These are phyloP conservation scores for Physaria fendleri DNA, from an alignment of 345 rosid genomes.

Conservation along the genomic window DNA sequence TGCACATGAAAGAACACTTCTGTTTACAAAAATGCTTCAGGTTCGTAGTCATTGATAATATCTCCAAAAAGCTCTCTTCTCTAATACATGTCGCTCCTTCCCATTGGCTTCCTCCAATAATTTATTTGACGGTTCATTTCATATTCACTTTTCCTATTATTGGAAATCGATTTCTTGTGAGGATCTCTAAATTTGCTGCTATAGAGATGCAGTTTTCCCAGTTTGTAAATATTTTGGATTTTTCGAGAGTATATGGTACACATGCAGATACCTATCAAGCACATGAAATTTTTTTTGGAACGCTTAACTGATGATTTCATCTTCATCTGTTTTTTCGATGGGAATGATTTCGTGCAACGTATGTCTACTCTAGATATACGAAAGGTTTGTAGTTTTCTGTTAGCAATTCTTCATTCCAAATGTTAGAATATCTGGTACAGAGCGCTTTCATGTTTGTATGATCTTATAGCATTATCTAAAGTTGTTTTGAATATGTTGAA, in stretches of 20 bases:
- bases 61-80: too few species aligned
- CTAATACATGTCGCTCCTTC: too few species aligned
- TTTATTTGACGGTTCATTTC: too few species aligned
- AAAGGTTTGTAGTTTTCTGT: slow-evolving; percentile 56
- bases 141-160: too few species aligned
- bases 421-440: neutral
- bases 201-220: too few species aligned
- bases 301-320: slow-evolving; percentile 86
- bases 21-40: too few species aligned
- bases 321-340: slow-evolving; percentile 95
- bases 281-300: slow-evolving; percentile 51
- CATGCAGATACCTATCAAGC: slow-evolving; percentile 50
- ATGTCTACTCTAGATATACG: slow-evolving; percentile 98
- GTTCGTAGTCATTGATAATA: too few species aligned
- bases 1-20: too few species aligned
- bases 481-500: neutral
- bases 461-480: neutral
- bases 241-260: slow-evolving; percentile 86
- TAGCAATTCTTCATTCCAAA: neutral
- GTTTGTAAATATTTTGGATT: slow-evolving; percentile 90
- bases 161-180: too few species aligned
- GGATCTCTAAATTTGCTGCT: too few species aligned
- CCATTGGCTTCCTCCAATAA: too few species aligned
- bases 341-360: slow-evolving; percentile 95
- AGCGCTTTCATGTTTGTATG: neutral